Evolutionary conservation across 495 filamentous ascomycete genomes (phyloP).

Genomic region (Penicillium argentinense): DNA sequence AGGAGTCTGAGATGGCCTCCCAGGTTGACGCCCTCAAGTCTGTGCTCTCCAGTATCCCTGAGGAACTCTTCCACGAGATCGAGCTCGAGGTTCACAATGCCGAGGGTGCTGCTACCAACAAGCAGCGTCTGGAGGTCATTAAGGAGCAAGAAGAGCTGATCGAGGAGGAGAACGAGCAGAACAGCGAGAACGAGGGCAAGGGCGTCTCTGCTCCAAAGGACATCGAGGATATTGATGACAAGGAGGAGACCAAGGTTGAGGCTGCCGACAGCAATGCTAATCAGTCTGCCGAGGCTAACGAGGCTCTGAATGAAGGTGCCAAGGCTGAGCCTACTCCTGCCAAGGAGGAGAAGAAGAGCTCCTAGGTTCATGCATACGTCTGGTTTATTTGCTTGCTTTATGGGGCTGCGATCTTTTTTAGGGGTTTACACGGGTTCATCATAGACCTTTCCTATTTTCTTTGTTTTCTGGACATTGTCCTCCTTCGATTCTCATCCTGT

Average conservation of each 20-base stretch:
- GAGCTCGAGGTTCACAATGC: constrained; percentile 97
- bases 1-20: constrained; percentile 79
- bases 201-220: constrained; percentile 61
- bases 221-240: constrained; percentile 83
- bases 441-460: constrained; percentile 16
- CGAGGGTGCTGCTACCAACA: constrained; percentile 97
- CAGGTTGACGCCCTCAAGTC: constrained; percentile 93
- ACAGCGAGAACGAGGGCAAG: constrained; percentile 66
- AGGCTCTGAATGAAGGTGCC: constrained; percentile 43
- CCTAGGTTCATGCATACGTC: constrained; percentile 18
- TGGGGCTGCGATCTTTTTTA: background rate
- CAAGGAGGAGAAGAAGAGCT: constrained; percentile 33
- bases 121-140: constrained; percentile 97
- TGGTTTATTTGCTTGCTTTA: background rate
- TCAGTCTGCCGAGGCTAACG: constrained; percentile 42
- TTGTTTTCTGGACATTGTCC: background rate
- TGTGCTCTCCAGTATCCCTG: constrained; percentile 90
- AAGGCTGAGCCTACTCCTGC: constrained; percentile 31
- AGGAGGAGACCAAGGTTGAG: constrained; percentile 43
- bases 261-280: constrained; percentile 21
- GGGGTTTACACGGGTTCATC: constrained; percentile 9
- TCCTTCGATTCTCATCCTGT: constrained; percentile 25
- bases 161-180: constrained; percentile 92
- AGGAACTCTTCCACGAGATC: constrained; percentile 99
- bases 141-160: constrained; percentile 99